These are phyloP conservation scores for Hydrangea macrophylla DNA, from an alignment of 148 eudicot genomes.

Conservation along the genomic window DNA sequence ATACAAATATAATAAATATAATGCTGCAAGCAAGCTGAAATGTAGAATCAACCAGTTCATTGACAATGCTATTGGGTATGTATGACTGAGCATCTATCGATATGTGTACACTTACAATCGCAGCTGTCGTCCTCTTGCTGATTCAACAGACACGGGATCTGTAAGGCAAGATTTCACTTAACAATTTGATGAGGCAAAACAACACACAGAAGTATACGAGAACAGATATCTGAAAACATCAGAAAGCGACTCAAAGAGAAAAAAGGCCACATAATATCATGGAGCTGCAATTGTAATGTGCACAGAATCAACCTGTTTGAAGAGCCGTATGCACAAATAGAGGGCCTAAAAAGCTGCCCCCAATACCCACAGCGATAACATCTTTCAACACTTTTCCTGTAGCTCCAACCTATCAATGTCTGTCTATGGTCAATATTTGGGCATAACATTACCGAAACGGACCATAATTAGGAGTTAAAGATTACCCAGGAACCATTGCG, in stretches of 20 bases:
- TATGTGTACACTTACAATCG: conserved; percentile 72
- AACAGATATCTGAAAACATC: not conserved
- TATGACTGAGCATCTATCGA: not conserved
- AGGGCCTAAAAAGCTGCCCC: conserved; percentile 98
- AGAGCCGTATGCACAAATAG: conserved; percentile 98
- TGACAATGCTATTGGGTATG: no score
- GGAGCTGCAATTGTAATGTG: not conserved
- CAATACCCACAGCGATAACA: conserved; percentile 89
- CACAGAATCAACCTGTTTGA: conserved; percentile 69
- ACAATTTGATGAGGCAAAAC: not conserved
- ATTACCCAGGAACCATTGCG: conserved; percentile 97
- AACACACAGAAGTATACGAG: not conserved
- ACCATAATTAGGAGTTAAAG: not conserved
- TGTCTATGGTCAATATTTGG: conserved; percentile 1
- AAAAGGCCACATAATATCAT: no score
- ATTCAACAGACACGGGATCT: conserved; percentile 77
- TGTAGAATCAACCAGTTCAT: no score
- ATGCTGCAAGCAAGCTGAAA: not conserved
- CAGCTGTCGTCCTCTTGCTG: conserved; percentile 84
- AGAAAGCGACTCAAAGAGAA: no score
- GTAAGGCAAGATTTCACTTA: conserved; percentile 5
- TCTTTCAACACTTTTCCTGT: conserved; percentile 81
- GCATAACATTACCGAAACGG: conserved; percentile 1
- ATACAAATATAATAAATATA: not conserved
- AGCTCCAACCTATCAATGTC: conserved; percentile 65